These are phyloP conservation scores for Corynespora cassiicola DNA, from an alignment of 2,329 filamentous ascomycete species.

Conservation along the genomic window DNA sequence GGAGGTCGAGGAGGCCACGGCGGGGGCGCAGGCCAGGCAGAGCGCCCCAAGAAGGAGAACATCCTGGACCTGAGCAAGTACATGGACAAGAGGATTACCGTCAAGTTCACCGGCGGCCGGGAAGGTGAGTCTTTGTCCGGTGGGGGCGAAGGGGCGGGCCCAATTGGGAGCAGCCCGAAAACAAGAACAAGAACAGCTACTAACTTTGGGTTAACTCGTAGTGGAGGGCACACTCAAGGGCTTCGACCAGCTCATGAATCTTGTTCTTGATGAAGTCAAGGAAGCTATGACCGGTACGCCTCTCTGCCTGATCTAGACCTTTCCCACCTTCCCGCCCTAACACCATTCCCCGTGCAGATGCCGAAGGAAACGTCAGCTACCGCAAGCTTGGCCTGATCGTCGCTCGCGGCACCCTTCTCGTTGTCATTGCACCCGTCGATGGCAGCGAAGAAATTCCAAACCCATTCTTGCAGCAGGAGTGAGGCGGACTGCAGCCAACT, in stretches of 20 bases:
- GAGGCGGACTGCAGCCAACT: constrained; percentile 56
- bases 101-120: constrained; percentile 95
- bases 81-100: constrained; percentile 92
- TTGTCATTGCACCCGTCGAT: constrained; percentile 89
- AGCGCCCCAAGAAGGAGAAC: constrained; percentile 96
- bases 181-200: too few species aligned
- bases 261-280: constrained; percentile 92
- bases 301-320: neutral
- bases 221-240: constrained; percentile 91
- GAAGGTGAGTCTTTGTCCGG: constrained; percentile 67
- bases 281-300: constrained; percentile 82
- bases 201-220: constrained; percentile 54
- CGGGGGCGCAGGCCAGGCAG: constrained; percentile 44
- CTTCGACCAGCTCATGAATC: constrained; percentile 97
- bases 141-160: constrained; percentile 5
- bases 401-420: constrained; percentile 88
- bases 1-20: constrained; percentile 39
- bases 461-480: constrained; percentile 80
- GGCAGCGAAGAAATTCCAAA: constrained; percentile 97
- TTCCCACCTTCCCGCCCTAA: neutral
- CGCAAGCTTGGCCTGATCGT: constrained; percentile 84
- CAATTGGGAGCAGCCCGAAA: too few species aligned
- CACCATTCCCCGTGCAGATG: constrained; percentile 66
- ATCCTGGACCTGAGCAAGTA: constrained; percentile 96
- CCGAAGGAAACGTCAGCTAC: constrained; percentile 86